A percentile compares a stretch with the other conserved stretches of the same genome.
These are phyloP conservation scores for Aspergillus thermomutatus DNA, from an alignment of 2,329 filamentous ascomycete genomes.

Conservation along the genomic window DNA sequence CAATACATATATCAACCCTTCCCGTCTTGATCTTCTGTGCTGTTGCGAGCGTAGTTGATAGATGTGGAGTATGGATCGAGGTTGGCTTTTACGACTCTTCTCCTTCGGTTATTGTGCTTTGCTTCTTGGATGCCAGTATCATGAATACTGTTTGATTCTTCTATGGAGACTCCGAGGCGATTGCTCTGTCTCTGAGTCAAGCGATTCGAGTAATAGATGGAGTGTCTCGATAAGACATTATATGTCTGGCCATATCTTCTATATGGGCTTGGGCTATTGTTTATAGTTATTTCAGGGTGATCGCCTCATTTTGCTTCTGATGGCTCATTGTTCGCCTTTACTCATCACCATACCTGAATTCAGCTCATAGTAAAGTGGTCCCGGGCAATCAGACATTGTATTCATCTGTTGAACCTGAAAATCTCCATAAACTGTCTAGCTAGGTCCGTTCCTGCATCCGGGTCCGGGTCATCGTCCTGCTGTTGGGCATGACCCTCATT, in stretches of 20 bases:
- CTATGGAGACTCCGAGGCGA: not conserved
- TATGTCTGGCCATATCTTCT: no score
- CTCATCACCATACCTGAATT: not conserved
- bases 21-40: conserved; percentile 20
- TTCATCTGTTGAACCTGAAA: conserved; percentile 40
- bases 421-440: conserved; percentile 47
- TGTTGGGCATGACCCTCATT: conserved; percentile 11
- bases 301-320: not conserved
- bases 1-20: conserved; percentile 21
- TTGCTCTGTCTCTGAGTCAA: not conserved
- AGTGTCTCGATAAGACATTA: not conserved
- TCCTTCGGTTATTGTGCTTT: no score
- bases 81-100: conserved; percentile 11
- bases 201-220: not conserved
- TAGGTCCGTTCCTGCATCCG: conserved; percentile 38
- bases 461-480: conserved; percentile 29
- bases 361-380: not conserved
- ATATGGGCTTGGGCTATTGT: no score
- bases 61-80: not conserved
- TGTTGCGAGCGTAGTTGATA: conserved; percentile 22
- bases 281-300: not conserved
- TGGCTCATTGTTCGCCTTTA: no score
- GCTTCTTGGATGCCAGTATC: no score
- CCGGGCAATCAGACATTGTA: not conserved
- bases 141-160: not conserved